Conservation (phyloP, 495 filamentous ascomycete species). For the Friedmanniomyces simplex region DNA sequence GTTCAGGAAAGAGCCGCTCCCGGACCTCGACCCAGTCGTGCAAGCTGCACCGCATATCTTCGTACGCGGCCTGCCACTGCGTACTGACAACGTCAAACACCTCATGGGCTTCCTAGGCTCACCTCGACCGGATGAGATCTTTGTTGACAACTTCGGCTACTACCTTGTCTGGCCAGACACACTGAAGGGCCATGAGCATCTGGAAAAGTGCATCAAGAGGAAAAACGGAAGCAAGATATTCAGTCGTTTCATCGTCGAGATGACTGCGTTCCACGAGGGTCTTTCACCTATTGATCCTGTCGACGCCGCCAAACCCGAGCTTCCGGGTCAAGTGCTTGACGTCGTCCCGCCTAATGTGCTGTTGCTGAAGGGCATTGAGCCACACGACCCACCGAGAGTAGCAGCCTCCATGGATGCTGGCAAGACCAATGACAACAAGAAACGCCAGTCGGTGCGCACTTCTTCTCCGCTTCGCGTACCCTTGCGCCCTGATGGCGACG, state of each 20-base stretch:
- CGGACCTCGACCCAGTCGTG: background rate
- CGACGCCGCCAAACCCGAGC: background rate
- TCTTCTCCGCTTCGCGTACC: slow-evolving; percentile 1
- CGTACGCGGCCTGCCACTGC: background rate
- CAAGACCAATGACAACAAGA: background rate
- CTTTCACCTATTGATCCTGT: background rate
- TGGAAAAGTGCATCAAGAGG: slow-evolving; percentile 2
- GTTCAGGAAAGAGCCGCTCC: background rate
- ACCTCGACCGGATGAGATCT: background rate
- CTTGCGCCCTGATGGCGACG: slow-evolving; percentile 6
- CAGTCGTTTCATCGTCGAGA: background rate
- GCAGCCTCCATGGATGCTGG: background rate
- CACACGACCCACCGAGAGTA: background rate
- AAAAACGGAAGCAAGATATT: background rate
- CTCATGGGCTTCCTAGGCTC: background rate
- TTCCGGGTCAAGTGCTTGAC: background rate
- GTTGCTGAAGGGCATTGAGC: background rate
- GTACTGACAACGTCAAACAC: background rate
- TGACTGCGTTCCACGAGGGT: background rate
- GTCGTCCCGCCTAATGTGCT: background rate
- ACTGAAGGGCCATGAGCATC: background rate
- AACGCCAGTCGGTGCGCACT: background rate
- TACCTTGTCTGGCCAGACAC: slow-evolving; percentile 14
- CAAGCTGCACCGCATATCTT: background rate
- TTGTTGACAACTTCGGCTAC: slow-evolving; percentile 23